Evolutionary conservation across 192 early-diverging fungal species (phyloP), one percentile per base, ranked within the genome.

Genomic region (Podila epigama): DNA sequence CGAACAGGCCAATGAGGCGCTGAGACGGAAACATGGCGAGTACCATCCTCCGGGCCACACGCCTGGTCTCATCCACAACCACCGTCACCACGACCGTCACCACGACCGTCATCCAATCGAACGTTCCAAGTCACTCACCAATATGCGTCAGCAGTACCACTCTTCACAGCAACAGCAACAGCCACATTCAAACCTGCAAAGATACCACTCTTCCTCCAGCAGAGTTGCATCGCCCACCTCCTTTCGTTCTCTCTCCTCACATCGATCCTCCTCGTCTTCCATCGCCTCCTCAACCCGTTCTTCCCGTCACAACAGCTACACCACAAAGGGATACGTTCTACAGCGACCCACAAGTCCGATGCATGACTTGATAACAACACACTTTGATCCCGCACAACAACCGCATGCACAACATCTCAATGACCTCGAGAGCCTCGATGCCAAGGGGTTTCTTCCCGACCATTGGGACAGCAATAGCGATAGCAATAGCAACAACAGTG

Each of bases 21-120:
- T 77, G 20, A 65, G 73, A 10, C 54, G 56, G 31, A 77, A 77
- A 35, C 73, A 77, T 51, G 73, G 73, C 27, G 73, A 77, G 20
- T 68, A 68, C 50, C 66, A 51, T 34, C 66, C 73, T 13, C 73
- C 73, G n/a, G 73, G 73, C 7, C 73, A 77, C 27, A 59, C 37
- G 18, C 60, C 60, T 8, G 73, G 73, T 0, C 42, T 40, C 56
- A 58, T 77, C 27, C 73, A 77, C 50, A 77, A 66, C 8, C 73
- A 77, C 44, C 58, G 66, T 12, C 3, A 16, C 6, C 73, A 41
- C 1, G 53, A 41, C n/a, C n/a, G n/a, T 1, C 54, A 68, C 27
- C 73, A 68, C 41, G 72, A 75, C 34, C 72, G 68, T 16, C 53
- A 75, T 25, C 50, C 51, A 5, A 42, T 77, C 11, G 73, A 77